A percentile compares a stretch with the other conserved stretches of the same genome.
These are phyloP conservation scores for Chrysoporthe deuterocubensis DNA, from an alignment of 2,329 filamentous ascomycete genomes.

Conservation along the genomic window DNA sequence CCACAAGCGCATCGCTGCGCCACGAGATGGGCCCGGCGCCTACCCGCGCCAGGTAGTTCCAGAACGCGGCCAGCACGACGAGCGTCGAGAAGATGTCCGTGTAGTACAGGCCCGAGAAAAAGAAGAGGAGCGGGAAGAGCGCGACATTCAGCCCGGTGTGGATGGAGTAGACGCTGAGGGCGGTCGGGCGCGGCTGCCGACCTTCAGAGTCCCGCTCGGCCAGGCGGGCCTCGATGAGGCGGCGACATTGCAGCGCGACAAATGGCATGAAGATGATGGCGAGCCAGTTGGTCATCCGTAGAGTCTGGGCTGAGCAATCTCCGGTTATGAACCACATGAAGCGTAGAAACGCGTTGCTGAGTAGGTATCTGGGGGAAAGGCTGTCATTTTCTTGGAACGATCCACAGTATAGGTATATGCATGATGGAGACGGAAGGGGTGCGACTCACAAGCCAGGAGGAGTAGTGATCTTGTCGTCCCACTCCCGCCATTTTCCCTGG, in stretches of 20 bases:
- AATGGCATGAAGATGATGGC: constrained; percentile 48
- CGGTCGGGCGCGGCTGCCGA: constrained; percentile 16
- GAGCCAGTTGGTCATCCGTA: constrained; percentile 55
- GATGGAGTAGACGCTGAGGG: constrained; percentile 47
- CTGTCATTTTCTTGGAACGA: constrained; percentile 6
- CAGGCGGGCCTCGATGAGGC: constrained; percentile 52
- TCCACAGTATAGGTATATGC: constrained; percentile 5
- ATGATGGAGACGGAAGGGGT: constrained; percentile 31
- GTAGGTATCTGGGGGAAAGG: constrained; percentile 48
- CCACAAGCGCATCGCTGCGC: constrained; percentile 46
- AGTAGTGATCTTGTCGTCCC: constrained; percentile 98
- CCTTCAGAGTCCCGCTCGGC: constrained; percentile 33
- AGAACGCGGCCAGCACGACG: constrained; percentile 72
- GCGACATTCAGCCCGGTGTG: constrained; percentile 78
- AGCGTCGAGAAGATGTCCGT: constrained; percentile 87
- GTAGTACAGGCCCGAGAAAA: constrained; percentile 95
- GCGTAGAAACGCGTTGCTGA: constrained; percentile 48
- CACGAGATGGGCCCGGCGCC: constrained; percentile 37
- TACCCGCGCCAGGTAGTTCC: constrained; percentile 55
- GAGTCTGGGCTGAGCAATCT: constrained; percentile 45
- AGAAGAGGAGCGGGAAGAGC: constrained; percentile 89
- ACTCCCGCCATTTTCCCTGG: constrained; percentile 70
- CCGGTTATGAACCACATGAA: constrained; percentile 33
- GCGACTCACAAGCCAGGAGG: constrained; percentile 78
- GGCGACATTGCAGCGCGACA: constrained; percentile 56